Evolutionary conservation across 345 rosid genomes (phyloP), one percentile per base, ranked within the genome.

Genomic region (Bruguiera gymnorhiza): DNA sequence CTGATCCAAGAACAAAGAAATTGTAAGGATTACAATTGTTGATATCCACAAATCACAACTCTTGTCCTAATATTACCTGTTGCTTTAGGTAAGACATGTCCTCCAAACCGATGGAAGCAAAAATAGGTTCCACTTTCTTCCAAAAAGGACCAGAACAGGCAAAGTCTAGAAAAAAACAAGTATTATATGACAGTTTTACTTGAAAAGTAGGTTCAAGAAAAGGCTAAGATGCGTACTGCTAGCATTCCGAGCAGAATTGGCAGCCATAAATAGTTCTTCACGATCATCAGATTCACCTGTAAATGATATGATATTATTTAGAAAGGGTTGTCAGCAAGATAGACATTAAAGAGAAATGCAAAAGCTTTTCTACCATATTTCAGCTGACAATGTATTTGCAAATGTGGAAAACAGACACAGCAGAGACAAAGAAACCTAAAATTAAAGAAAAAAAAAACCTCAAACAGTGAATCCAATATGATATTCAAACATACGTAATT

Each of bases 201-300:
- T 24, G 10, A 39, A 31, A 46, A 65, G 20, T 43, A 48, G 36
- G 18, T 52, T 0, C 69, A 63, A 18, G 55, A 65, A 74, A 64
- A 69, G 62, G 48, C 61, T 61, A 73, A 71, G 78, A 75, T 67
- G 36, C 84, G 66, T 89, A 96, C 98, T 75, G 57, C 80, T 75
- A 70, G 89, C 85, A 69, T 86, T 86, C 59, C 85, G 81, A 46
- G 99, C 97, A 73, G 88, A 86, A 69, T 79, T 74, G 56, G 97
- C 99, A 66, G 97, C 97, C 24, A 84, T 87, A 83, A 84, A 83
- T 66, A 92, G 82, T 74, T 93, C 97, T 73, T 89, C 97, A 64
- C 65, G 89, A 70, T 92, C 97, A 82, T 93, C 96, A 62, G 89
- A 84, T 75, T 87, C 97, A 76, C 91, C 99, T 96, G 86, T 74